Percentiles rank a stretch among this genome's conserved stretches.
These are phyloP conservation scores for Termitomyces sp. DNA, from an alignment of 768 basidiomycete genomes.

Conservation along the genomic window DNA sequence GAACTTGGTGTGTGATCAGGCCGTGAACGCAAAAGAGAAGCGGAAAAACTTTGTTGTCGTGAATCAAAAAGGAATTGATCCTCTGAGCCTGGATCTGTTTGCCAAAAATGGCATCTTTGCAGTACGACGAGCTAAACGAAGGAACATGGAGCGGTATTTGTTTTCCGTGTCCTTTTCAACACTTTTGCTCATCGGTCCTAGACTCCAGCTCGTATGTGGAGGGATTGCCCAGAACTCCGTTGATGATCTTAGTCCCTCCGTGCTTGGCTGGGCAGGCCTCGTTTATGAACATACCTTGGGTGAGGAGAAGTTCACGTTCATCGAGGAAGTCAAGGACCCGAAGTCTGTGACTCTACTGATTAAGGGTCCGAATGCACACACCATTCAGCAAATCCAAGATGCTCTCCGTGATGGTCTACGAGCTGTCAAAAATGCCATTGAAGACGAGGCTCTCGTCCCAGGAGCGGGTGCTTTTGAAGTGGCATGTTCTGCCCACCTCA, in stretches of 20 bases:
- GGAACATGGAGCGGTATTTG: slow-evolving; percentile 95
- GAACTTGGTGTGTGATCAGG: slow-evolving; percentile 93
- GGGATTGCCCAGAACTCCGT: slow-evolving; percentile 97
- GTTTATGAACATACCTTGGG: slow-evolving; percentile 99
- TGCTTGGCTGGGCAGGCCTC: slow-evolving; percentile 96
- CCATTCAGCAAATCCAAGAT: slow-evolving; percentile 94
- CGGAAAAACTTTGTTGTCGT: slow-evolving; percentile 88
- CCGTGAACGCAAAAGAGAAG: slow-evolving; percentile 77
- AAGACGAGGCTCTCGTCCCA: slow-evolving; percentile 84
- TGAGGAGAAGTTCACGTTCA: slow-evolving; percentile 97
- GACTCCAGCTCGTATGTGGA: slow-evolving; percentile 90
- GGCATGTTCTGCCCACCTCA: slow-evolving; percentile 82
- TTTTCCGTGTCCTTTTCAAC: neutral
- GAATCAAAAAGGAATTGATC: slow-evolving; percentile 99
- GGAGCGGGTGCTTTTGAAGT: slow-evolving; percentile 99
- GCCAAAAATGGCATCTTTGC: slow-evolving; percentile 97
- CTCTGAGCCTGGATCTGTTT: slow-evolving; percentile 90
- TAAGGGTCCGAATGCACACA: slow-evolving; percentile 97
- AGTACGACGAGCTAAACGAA: slow-evolving; percentile 90
- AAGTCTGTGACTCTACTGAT: slow-evolving; percentile 94
- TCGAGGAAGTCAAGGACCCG: slow-evolving; percentile 94
- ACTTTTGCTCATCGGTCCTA: slow-evolving; percentile 23
- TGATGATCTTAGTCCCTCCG: slow-evolving; percentile 87
- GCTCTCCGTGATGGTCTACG: slow-evolving; percentile 97
- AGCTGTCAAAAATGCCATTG: slow-evolving; percentile 94